Evolutionary conservation across 2,329 filamentous ascomycete genomes (phyloP).

Genomic region (Talaromyces sp.): DNA sequence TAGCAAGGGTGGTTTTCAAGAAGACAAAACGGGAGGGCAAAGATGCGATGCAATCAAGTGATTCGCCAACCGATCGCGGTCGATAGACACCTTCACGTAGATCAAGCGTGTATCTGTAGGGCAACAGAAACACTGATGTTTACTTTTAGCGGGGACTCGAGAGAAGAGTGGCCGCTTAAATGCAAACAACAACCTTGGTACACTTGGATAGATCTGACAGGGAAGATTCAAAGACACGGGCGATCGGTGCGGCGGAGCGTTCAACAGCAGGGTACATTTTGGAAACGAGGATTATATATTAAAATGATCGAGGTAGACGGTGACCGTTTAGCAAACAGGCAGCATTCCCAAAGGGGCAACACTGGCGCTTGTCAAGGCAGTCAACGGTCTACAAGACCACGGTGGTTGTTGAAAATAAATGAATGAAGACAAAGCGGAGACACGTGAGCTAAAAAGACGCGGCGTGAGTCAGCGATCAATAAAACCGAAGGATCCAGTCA

Average conservation of each 20-base stretch:
- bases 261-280: constrained; percentile 36
- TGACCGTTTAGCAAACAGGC: constrained; percentile 29
- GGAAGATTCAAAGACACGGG: constrained; percentile 26
- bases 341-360: constrained; percentile 14
- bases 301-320: constrained; percentile 23
- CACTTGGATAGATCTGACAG: constrained; percentile 26
- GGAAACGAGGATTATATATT: constrained; percentile 16
- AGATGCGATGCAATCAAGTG: constrained; percentile 3
- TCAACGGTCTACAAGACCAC: constrained; percentile 9
- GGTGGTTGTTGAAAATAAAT: background rate
- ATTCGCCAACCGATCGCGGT: constrained; percentile 8
- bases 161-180: background rate
- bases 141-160: constrained; percentile 4
- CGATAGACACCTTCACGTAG: constrained; percentile 9
- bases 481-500: background rate
- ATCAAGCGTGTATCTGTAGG: constrained; percentile 6
- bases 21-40: background rate
- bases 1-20: background rate
- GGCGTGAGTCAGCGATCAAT: background rate
- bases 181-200: constrained; percentile 14
- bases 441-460: background rate
- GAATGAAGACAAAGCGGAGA: background rate
- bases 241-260: constrained; percentile 29
- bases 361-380: constrained; percentile 10
- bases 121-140: background rate